Percentiles rank a stretch among this genome's conserved stretches.
These are phyloP conservation scores for Rhododendron ferrugineum DNA, from an alignment of 148 eudicot species.

Conservation along the genomic window DNA sequence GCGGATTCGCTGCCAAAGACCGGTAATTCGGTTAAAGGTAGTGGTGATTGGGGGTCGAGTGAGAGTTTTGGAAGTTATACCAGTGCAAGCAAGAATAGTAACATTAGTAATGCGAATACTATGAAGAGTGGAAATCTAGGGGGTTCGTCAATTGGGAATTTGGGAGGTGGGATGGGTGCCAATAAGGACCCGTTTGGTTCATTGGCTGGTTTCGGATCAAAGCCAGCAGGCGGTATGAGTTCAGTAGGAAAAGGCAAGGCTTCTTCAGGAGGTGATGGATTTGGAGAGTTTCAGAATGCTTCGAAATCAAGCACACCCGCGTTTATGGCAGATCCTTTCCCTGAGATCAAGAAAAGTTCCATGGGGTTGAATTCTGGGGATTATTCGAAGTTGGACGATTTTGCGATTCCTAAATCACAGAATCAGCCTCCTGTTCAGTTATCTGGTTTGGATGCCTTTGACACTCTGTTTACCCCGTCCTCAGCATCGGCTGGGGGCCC, in stretches of 20 bases:
- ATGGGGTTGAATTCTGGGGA: conserved; percentile 25
- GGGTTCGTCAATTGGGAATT: conserved; percentile 34
- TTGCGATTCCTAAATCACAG: conserved; percentile 29
- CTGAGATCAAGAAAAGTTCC: conserved; percentile 20
- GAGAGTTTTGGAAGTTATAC: conserved; percentile 24
- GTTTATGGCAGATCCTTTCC: conserved; percentile 21
- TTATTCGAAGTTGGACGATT: conserved; percentile 37
- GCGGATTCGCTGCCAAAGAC: conserved; percentile 57
- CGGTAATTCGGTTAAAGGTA: background rate
- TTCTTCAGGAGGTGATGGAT: conserved; percentile 32
- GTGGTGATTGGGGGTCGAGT: conserved; percentile 27
- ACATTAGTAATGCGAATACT: conserved; percentile 19
- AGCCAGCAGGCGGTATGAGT: conserved; percentile 41
- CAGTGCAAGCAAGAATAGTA: conserved; percentile 15
- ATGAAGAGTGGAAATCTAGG: conserved; percentile 35
- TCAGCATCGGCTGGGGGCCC: conserved; percentile 25
- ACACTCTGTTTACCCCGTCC: conserved; percentile 45
- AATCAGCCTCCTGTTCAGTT: conserved; percentile 37
- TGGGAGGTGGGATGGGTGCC: conserved; percentile 33
- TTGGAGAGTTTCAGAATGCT: conserved; percentile 67
- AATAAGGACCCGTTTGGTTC: conserved; percentile 75
- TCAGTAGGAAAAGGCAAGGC: conserved; percentile 30
- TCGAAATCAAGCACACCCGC: conserved; percentile 31
- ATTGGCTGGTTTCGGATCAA: conserved; percentile 55
- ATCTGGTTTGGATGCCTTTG: conserved; percentile 49